Evolutionary conservation across 2,329 filamentous ascomycete genomes (phyloP), one percentile per base, ranked within the genome.

Genomic region (Penicillium sp.): DNA sequence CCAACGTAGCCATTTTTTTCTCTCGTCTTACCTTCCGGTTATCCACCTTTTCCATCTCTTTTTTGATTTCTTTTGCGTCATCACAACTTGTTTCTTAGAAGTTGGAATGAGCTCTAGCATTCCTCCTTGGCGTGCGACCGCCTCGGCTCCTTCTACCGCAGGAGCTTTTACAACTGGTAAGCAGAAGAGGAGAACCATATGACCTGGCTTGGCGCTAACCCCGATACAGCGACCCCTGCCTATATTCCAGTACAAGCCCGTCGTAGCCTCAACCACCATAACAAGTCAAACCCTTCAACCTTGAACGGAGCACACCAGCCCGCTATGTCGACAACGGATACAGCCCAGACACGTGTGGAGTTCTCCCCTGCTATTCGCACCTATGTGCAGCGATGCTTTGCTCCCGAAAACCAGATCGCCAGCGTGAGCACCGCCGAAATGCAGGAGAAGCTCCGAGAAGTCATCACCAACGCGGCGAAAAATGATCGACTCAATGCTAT

Each of bases 381-480:
- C 63, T 98, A 97, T 77, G 93, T 98, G 31, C 89, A 92, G 69
- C 87, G 92, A 69, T 93, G 92, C 26, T 98, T 98, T 72, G 86
- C 90, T 50, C 84, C 86, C 26, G 84, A 86, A 57, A 90, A 92
- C 70, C 79, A 87, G 63, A 82, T 90, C 60, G 68, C 82, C 5
- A 82, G 84, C 39, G 84, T 93, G 46, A 74, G 79, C 50, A 83
- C 84, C 52, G 68, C 82, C 52, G 91, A 96, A 56, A 89, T 97
- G 82, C 90, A 96, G 74, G 80, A 81, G 58, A 96, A 92, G 70
- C 80, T 99, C 62, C 96, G 93, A 75, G 80, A 88, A 59, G 89
- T 92, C 65, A 97, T 99, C 72, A 90, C 89, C 59, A 82, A 87
- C 53, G 91, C 91, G 61, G 92, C 91, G 64, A 89, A 93, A 66